Base-by-base conservation (phyloP, 2,329 filamentous ascomycete genomes). In the Ceratocystis huliohia region DNA sequence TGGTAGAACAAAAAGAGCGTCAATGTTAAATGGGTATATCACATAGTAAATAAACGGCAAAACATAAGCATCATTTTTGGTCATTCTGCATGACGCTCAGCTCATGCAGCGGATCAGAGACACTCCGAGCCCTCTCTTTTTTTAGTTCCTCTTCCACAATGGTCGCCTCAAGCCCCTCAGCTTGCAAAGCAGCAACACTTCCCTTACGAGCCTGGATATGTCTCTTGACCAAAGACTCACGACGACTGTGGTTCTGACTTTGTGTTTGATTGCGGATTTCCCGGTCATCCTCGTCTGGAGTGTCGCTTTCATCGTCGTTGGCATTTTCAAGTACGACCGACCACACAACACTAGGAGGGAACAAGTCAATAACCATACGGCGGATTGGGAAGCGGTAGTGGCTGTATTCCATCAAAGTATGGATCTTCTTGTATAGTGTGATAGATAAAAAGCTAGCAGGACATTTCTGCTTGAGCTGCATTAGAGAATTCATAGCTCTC, bases 351-450 rank as follows among this genome's bases (percentile, higher is more conserved):
- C 84, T 87, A 76, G 93, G 94, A 72, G 97, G 93, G 72, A 99
- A 99, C 25, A 99, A 78, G 73, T 97, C 94, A 68, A 97, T 86
- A 45, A 96, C 88, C 76, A 96, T 92, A 59, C 93, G 87, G 69
- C 93, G 88, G 33, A 95, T 88, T 1, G 87, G 88, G 1, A 99
- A 81, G 25, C 91, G 84, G 75, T 94, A 97, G 73, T 95, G 91
- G 72, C 96, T 93, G 70, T 85, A 86, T 75, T 96, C 91, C 68
- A 99, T 81, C 62, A 97, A 81, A 7, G 84, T 83, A 79, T 99
- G 86, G 61, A 94, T 86, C 72, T 91, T 89, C 70, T 87, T 86
- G 78, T 97, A 97, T 53, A 99, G 82, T 4, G 81, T 80, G 4
- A 87, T 84, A 72, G 88, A 88, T 46, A 83, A 82, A 74, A 99